Percentiles rank a stretch among this genome's conserved stretches.
Evolutionary conservation across 2,329 filamentous ascomycete genomes (phyloP).

Genomic region (Phaeophleospora eucalypticola): DNA sequence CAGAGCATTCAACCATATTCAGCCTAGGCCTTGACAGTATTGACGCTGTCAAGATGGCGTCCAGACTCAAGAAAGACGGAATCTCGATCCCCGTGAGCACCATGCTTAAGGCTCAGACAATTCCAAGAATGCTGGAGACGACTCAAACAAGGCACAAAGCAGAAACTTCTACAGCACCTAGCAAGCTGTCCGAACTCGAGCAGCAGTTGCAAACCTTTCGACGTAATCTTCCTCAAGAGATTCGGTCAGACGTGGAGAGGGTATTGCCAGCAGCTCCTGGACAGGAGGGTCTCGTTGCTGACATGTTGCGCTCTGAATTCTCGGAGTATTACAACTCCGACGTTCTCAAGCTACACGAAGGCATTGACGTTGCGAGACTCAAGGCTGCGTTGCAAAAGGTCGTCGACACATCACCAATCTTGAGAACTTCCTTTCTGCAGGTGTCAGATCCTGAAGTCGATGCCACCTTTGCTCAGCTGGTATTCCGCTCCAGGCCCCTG

Average conservation of each 20-base stretch:
- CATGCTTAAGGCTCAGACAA: constrained; percentile 70
- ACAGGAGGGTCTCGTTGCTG: constrained; percentile 80
- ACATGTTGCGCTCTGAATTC: constrained; percentile 73
- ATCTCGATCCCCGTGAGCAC: constrained; percentile 65
- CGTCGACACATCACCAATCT: constrained; percentile 60
- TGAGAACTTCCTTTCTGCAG: constrained; percentile 69
- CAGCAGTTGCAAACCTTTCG: constrained; percentile 10
- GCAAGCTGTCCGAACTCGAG: constrained; percentile 13
- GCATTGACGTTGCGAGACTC: constrained; percentile 55
- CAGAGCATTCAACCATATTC: constrained; percentile 62
- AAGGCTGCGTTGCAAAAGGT: constrained; percentile 60
- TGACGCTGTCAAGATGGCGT: constrained; percentile 79
- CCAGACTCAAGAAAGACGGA: constrained; percentile 59
- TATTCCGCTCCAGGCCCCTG: constrained; percentile 36
- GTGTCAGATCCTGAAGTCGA: constrained; percentile 58
- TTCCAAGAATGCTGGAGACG: constrained; percentile 54
- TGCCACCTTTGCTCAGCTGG: constrained; percentile 54
- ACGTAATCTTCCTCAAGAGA: constrained; percentile 1
- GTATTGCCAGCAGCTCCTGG: constrained; percentile 74
- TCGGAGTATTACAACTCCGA: constrained; percentile 83
- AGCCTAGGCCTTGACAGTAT: constrained; percentile 89
- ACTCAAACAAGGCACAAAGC: constrained; percentile 4
- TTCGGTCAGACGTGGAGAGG: constrained; percentile 45
- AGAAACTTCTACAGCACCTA: constrained; percentile 12
- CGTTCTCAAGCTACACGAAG: constrained; percentile 57